Evolutionary conservation across 2,329 filamentous ascomycete genomes (phyloP).

Genomic region (Chaetothyriales sp.): DNA sequence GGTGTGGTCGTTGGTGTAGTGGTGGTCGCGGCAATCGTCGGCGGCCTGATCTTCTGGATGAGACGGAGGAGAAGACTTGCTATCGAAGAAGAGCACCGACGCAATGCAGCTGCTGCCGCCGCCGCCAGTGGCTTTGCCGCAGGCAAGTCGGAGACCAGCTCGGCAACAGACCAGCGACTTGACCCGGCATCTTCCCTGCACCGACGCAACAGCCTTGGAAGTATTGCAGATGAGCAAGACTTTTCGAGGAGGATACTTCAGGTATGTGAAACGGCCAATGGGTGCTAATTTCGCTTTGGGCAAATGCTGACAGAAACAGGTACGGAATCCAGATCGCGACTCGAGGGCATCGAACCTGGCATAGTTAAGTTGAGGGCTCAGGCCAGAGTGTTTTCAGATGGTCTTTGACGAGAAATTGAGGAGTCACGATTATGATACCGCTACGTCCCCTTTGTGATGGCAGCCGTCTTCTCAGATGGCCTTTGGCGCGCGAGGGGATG

Average conservation of each 20-base stretch:
- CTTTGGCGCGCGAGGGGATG: not conserved
- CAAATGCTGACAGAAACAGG: constrained; percentile 4
- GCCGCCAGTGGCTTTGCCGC: constrained; percentile 61
- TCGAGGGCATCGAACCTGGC: constrained; percentile 10
- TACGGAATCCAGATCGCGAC: constrained; percentile 15
- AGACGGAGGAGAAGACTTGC: constrained; percentile 60
- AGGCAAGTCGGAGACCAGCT: constrained; percentile 46
- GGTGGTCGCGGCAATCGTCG: constrained; percentile 48
- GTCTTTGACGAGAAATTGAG: not conserved
- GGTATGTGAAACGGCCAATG: constrained; percentile 39
- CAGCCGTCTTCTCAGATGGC: not conserved
- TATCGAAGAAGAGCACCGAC: constrained; percentile 70
- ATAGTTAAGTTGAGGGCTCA: not conserved
- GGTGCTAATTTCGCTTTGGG: not conserved
- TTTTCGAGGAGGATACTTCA: constrained; percentile 92
- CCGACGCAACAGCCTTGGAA: constrained; percentile 78
- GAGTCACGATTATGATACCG: not conserved
- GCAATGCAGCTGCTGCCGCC: constrained; percentile 39
- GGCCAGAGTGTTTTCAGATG: not conserved
- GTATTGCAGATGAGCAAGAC: constrained; percentile 92
- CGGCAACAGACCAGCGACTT: constrained; percentile 67
- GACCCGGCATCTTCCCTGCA: constrained; percentile 71
- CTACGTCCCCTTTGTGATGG: not conserved
- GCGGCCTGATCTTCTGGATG: constrained; percentile 57
- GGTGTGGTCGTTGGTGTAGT: constrained; percentile 77